phyloP scores from a whole-genome alignment of 129 eudicot species.

The Saposhnikovia divaricata region DNA sequence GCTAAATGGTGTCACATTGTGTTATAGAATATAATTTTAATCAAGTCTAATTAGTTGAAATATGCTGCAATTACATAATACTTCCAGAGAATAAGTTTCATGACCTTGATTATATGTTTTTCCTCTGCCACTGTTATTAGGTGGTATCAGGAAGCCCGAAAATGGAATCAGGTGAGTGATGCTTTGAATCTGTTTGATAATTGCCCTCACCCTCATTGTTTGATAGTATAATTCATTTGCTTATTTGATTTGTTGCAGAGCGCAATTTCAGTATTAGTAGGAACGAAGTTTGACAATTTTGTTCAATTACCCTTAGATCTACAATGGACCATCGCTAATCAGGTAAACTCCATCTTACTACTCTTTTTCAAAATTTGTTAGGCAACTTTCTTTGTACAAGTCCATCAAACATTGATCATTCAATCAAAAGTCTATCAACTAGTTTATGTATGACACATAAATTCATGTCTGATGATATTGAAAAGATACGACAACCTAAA shows the following conservation, averaged over 20 bases:
- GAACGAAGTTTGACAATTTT: conserved; percentile 86
- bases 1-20: no score
- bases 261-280: conserved; percentile 67
- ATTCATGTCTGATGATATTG: no score
- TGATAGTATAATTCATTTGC: background rate
- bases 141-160: conserved; percentile 79
- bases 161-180: conserved; percentile 71
- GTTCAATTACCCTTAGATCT: conserved; percentile 66
- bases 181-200: background rate
- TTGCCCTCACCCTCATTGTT: background rate
- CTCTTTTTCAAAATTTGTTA: background rate
- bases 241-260: conserved; percentile 29
- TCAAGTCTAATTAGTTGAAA: no score
- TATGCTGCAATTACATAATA: no score
- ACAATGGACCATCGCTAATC: conserved; percentile 72
- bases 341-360: conserved; percentile 33
- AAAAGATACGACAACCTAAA: no score
- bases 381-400: background rate
- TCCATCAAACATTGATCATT: background rate
- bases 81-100: background rate
- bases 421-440: background rate
- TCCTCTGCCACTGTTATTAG: conserved; percentile 35
- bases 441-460: no score
- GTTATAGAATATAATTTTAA: no score
- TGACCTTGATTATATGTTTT: background rate